Base-by-base conservation (phyloP, 768 basidiomycete species). In the Kwoniella europaea region DNA sequence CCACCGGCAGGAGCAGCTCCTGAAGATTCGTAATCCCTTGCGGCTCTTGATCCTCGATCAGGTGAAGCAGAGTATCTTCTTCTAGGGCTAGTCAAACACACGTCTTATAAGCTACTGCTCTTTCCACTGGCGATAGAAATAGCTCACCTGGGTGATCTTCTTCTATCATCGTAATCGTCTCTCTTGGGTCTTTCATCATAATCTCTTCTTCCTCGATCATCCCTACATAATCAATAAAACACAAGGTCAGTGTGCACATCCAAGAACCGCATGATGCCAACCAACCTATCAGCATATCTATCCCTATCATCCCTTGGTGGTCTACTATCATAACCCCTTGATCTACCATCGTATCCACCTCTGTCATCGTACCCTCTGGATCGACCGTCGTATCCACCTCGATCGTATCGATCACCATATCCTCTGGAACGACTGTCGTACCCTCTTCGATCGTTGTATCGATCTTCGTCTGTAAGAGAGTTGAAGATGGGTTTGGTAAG, bases 81-180 rank as follows among this genome's bases (percentile, higher is more conserved):
- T 29, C 75, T 73, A 15, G 78, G 74, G 53, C 74, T 71, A 56
- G 18, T 7, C 24, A 54, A 15, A 35, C n/a, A 56, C 18, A 1
- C 55, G 2, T 20, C 16, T 56, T 58, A 35, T n/a, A 0, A 24
- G 29, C 3, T 58, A 24, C 18, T 13, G 3, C 10, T 46, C 42
- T n/a, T 15, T 22, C 5, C 35, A 16, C 41, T 29, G 2, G 16
- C 58, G 60, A 18, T 4, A 41, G 50, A 18, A 7, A 20, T 27
- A 43, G 61, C 81, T 73, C 50, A 83, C 82, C 79, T 80, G 59
- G 73, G 72, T 22, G 78, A 72, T 65, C 80, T 69, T 63, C 77
- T 56, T 65, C 71, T 66, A 57, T 76, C 73, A 59, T 79, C 74
- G 60, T 73, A 61, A 20, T 78, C 71, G 43, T 79, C 78, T 55